phyloP scores from a whole-genome alignment of 768 basidiomycete species.

The Imleria badia region DNA sequence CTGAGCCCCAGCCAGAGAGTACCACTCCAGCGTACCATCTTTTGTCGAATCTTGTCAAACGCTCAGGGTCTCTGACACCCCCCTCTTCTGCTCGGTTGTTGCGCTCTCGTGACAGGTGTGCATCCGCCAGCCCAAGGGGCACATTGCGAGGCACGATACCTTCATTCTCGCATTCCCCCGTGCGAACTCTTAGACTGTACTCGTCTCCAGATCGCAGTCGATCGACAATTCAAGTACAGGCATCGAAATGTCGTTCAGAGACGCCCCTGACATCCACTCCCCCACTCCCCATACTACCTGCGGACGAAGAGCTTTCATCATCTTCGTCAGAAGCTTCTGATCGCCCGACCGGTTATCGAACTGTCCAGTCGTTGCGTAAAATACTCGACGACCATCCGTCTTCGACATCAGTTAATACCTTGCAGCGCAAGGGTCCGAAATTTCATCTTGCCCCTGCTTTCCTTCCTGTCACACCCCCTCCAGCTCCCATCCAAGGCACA shows the following conservation, averaged over 20 bases:
- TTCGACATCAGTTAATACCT: slow-evolving; percentile 24
- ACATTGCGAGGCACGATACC: slow-evolving; percentile 22
- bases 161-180: slow-evolving; percentile 16
- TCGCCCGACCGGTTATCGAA: slow-evolving; percentile 53
- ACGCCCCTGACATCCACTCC: slow-evolving; percentile 27
- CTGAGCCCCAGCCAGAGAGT: slow-evolving; percentile 40
- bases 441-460: slow-evolving; percentile 20
- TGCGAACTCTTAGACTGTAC: slow-evolving; percentile 4
- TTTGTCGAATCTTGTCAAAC: slow-evolving; percentile 55
- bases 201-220: slow-evolving; percentile 17
- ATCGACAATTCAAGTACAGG: slow-evolving; percentile 5
- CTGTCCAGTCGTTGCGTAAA: slow-evolving; percentile 64
- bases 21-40: slow-evolving; percentile 60
- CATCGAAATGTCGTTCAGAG: slow-evolving; percentile 28
- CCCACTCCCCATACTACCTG: slow-evolving; percentile 51
- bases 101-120: slow-evolving; percentile 33
- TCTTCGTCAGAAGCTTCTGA: slow-evolving; percentile 56
- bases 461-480: slow-evolving; percentile 45
- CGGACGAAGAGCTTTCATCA: slow-evolving; percentile 53
- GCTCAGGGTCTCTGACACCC: slow-evolving; percentile 29
- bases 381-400: slow-evolving; percentile 58
- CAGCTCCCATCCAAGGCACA: slow-evolving; percentile 56
- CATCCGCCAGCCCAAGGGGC: slow-evolving; percentile 33
- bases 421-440: slow-evolving; percentile 12
- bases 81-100: slow-evolving; percentile 30